A percentile compares a stretch with the other conserved stretches of the same genome.
Conservation (phyloP, 768 basidiomycete genomes). For the button mushroom (Agaricus bisporus) region DNA sequence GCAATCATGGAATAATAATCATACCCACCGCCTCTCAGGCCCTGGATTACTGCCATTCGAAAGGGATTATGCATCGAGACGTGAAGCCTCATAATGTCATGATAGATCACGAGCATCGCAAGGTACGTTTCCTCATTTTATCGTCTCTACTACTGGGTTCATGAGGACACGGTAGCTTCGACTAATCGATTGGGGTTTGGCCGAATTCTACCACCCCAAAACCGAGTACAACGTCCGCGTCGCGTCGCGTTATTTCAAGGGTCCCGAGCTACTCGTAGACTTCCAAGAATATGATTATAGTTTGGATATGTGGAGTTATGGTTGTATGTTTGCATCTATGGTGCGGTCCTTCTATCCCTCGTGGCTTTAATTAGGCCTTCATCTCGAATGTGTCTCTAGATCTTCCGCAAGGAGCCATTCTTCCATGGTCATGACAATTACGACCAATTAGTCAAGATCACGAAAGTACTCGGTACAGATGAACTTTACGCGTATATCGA, state of each 20-base stretch:
- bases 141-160: constrained; percentile 7
- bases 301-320: constrained; percentile 98
- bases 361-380: constrained; percentile 7
- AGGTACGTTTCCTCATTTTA: constrained; percentile 45
- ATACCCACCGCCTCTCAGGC: constrained; percentile 47
- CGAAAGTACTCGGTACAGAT: constrained; percentile 95
- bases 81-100: constrained; percentile 99
- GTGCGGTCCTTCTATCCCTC: constrained; percentile 34
- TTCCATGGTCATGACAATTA: constrained; percentile 99
- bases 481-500: constrained; percentile 90
- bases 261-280: constrained; percentile 92
- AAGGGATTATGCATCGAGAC: constrained; percentile 98
- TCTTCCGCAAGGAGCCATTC: constrained; percentile 98
- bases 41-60: constrained; percentile 95
- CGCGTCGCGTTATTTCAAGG: constrained; percentile 96
- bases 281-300: constrained; percentile 99
- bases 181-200: constrained; percentile 97
- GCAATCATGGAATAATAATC: neutral
- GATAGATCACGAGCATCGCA: constrained; percentile 97
- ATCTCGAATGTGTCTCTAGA: constrained; percentile 39
- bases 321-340: constrained; percentile 99
- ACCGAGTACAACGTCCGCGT: constrained; percentile 98
- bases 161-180: constrained; percentile 55
- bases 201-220: constrained; percentile 97
- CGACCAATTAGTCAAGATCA: constrained; percentile 96